These are phyloP conservation scores for Ilex aquifolium DNA, from an alignment of 257 asterid genomes.

Conservation along the genomic window DNA sequence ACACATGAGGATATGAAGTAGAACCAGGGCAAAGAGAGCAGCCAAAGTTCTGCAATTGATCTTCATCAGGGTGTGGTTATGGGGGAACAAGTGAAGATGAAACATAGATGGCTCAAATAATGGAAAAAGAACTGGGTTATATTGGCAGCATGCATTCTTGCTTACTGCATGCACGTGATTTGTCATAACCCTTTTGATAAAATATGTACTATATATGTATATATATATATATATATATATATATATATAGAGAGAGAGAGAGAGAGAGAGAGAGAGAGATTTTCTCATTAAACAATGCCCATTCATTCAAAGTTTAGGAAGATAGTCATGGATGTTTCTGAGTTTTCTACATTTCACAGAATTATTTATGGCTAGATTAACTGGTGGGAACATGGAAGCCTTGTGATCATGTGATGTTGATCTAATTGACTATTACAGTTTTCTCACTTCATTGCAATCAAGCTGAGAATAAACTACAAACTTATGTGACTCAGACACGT, in stretches of 20 bases:
- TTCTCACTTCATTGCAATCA: not conserved
- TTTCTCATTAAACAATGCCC: too few species aligned
- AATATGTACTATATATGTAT: not conserved
- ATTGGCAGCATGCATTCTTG: not conserved
- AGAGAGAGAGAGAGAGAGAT: too few species aligned
- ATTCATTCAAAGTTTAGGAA: too few species aligned
- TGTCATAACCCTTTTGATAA: not conserved
- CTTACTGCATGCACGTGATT: conserved; percentile 12
- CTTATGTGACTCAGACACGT: not conserved
- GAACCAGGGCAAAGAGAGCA: conserved; percentile 14
- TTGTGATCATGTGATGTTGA: not conserved
- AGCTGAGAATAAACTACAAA: not conserved
- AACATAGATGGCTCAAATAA: not conserved
- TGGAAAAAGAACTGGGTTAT: conserved; percentile 8
- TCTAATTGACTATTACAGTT: not conserved
- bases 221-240: too few species aligned
- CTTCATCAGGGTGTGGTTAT: conserved; percentile 9
- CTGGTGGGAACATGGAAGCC: not conserved
- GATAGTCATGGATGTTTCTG: too few species aligned
- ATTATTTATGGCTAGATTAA: too few species aligned
- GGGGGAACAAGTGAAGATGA: not conserved
- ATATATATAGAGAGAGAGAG: too few species aligned
- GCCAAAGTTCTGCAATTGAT: conserved; percentile 15
- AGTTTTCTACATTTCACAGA: too few species aligned
- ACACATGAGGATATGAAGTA: conserved; percentile 8